These are phyloP conservation scores for Pythium aquatile DNA, from an alignment of 352 stramenopile genomes.

Conservation along the genomic window DNA sequence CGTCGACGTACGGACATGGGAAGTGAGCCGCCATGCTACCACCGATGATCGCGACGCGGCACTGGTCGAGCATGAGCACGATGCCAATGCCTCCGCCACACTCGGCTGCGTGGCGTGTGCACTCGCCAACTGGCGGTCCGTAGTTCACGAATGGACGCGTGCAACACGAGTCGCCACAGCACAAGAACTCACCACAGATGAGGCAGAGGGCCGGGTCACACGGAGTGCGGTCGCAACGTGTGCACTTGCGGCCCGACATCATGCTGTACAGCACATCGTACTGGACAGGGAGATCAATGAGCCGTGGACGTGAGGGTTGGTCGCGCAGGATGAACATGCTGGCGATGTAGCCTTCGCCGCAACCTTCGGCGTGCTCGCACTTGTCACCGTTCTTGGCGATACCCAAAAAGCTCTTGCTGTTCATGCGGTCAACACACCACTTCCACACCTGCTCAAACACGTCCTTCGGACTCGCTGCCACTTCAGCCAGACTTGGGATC, in stretches of 20 bases:
- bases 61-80: constrained; percentile 83
- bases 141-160: constrained; percentile 74
- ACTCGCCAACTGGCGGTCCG: constrained; percentile 78
- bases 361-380: constrained; percentile 84
- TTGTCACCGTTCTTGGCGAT: constrained; percentile 71
- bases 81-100: constrained; percentile 84
- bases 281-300: constrained; percentile 81
- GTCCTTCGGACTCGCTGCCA: constrained; percentile 47
- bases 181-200: constrained; percentile 83
- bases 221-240: constrained; percentile 61
- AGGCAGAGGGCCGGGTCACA: constrained; percentile 78
- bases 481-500: constrained; percentile 51
- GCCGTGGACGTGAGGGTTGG: constrained; percentile 41
- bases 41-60: constrained; percentile 76
- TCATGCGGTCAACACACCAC: constrained; percentile 84
- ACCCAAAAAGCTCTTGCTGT: constrained; percentile 72
- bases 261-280: constrained; percentile 86
- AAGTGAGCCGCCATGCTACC: constrained; percentile 88
- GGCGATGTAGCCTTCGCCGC: constrained; percentile 81
- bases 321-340: constrained; percentile 90
- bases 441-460: constrained; percentile 81
- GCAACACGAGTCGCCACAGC: constrained; percentile 83
- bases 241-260: constrained; percentile 67
- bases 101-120: constrained; percentile 79
- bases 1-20: constrained; percentile 81